Evolutionary conservation across 169 alveolate genomes (phyloP).

Genomic region (Amoebophrya sp.): DNA sequence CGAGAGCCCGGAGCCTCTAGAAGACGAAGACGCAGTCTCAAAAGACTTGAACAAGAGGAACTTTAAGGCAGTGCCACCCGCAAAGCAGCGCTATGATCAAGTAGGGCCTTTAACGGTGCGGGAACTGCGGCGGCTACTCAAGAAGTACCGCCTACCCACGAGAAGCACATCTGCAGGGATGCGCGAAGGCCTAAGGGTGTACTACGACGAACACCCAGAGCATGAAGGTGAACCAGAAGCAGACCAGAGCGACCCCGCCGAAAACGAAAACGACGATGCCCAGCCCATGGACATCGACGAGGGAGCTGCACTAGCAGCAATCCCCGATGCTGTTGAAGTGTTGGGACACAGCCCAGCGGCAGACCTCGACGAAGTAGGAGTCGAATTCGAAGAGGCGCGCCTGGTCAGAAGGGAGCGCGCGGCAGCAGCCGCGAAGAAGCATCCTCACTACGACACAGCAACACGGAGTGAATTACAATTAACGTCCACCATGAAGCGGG

Average conservation of each 20-base stretch:
- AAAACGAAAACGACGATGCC: neutral
- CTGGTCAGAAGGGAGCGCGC: too few species aligned
- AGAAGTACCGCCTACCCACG: neutral
- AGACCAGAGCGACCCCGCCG: neutral
- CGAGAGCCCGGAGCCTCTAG: neutral
- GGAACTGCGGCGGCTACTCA: neutral
- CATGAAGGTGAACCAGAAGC: neutral
- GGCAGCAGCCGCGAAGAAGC: too few species aligned
- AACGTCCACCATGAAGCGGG: too few species aligned
- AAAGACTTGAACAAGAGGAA: neutral
- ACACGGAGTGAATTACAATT: too few species aligned
- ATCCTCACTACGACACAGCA: too few species aligned
- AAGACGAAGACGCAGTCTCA: neutral
- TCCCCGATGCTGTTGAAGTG: neutral
- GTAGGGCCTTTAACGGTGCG: neutral
- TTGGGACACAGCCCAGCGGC: neutral
- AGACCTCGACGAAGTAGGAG: too few species aligned
- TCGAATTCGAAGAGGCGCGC: too few species aligned
- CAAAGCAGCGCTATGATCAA: neutral
- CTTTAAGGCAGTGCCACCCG: neutral
- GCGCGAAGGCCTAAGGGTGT: neutral
- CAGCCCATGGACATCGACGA: neutral
- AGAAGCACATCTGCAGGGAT: neutral
- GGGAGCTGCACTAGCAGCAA: neutral
- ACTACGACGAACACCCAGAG: neutral